Evolutionary conservation across 345 rosid species (phyloP).

Genomic region (Lepidium aucheri): DNA sequence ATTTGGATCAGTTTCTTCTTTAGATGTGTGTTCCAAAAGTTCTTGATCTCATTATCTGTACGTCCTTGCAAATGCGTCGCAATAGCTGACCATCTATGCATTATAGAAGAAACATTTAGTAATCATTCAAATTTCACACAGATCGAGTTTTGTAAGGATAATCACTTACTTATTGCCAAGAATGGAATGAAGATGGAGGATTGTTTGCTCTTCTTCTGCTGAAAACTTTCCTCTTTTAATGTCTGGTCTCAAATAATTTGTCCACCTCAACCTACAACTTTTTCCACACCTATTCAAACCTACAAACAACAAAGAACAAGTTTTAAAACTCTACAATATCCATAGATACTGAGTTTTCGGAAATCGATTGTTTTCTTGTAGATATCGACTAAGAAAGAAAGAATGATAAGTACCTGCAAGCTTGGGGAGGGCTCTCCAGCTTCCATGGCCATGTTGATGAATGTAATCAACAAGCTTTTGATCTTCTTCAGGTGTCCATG

Average conservation of each 20-base stretch:
- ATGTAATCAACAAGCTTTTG: constrained; percentile 54
- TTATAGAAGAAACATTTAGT: neutral
- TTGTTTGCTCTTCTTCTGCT: constrained; percentile 67
- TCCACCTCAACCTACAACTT: constrained; percentile 83
- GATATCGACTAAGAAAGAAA: neutral
- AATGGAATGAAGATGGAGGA: constrained; percentile 68
- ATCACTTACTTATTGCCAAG: constrained; percentile 67
- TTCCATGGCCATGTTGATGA: constrained; percentile 73
- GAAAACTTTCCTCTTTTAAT: constrained; percentile 80
- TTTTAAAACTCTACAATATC: neutral
- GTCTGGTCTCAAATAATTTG: constrained; percentile 71
- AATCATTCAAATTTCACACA: neutral
- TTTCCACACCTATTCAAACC: constrained; percentile 80
- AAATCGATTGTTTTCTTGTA: no score
- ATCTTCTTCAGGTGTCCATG: constrained; percentile 92
- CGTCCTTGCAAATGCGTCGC: constrained; percentile 66
- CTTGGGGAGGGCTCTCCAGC: constrained; percentile 90
- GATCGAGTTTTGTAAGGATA: neutral
- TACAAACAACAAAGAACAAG: constrained; percentile 11
- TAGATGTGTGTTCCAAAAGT: constrained; percentile 77
- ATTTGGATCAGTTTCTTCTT: constrained; percentile 69
- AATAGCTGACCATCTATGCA: constrained; percentile 68
- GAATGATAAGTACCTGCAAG: constrained; percentile 44
- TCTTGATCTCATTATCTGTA: constrained; percentile 75
- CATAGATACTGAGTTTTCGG: neutral